Evolutionary conservation across 805 yeast species (phyloP).

Genomic region (Candida caryicola): DNA sequence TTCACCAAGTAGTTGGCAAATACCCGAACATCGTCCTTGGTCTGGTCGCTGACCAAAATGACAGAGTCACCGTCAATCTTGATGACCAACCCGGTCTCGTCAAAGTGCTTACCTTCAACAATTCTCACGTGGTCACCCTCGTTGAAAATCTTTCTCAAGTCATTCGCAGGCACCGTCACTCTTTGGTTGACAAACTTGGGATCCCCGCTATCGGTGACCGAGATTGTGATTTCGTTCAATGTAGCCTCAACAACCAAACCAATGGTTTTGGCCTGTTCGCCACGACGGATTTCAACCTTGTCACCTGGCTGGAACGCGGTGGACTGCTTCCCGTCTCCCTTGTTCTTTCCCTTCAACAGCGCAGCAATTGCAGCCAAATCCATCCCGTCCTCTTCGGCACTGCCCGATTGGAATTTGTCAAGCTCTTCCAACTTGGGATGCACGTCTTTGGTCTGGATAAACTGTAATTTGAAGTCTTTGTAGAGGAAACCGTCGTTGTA

Average conservation of each 20-base stretch:
- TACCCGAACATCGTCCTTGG: slow-evolving; percentile 84
- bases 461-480: slow-evolving; percentile 83
- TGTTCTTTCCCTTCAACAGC: slow-evolving; percentile 59
- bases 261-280: slow-evolving; percentile 88
- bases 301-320: slow-evolving; percentile 85
- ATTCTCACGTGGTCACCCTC: slow-evolving; percentile 96
- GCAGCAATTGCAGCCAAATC: slow-evolving; percentile 86
- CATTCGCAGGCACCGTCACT: slow-evolving; percentile 77
- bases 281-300: slow-evolving; percentile 83
- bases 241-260: slow-evolving; percentile 75
- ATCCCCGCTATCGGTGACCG: slow-evolving; percentile 56
- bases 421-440: slow-evolving; percentile 87
- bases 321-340: slow-evolving; percentile 24
- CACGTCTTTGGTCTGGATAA: slow-evolving; percentile 75
- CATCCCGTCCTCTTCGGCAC: slow-evolving; percentile 74
- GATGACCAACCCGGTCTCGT: slow-evolving; percentile 93
- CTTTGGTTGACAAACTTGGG: slow-evolving; percentile 51
- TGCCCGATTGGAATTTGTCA: slow-evolving; percentile 72
- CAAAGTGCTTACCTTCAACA: slow-evolving; percentile 84
- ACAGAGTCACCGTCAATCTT: slow-evolving; percentile 80
- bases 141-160: slow-evolving; percentile 78
- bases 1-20: slow-evolving; percentile 88
- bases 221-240: slow-evolving; percentile 50
- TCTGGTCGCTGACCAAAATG: slow-evolving; percentile 84
- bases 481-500: slow-evolving; percentile 83